Base-by-base conservation (phyloP, 352 stramenopile species). In the Globisporangium uncinulatum region DNA sequence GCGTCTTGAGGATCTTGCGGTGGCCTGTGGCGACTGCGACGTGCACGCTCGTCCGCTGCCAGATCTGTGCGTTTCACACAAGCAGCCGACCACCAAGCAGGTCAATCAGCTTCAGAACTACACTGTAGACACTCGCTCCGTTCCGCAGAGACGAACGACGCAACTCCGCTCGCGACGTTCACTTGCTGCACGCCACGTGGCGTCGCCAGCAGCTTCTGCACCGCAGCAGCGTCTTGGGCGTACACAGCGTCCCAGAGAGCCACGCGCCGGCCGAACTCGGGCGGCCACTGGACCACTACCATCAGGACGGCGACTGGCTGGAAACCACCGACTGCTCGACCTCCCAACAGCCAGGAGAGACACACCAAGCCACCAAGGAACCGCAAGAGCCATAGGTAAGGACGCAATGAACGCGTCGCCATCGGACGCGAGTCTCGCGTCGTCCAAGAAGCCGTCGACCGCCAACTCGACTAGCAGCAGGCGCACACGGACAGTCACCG, bases 241-340 rank as follows among this genome's bases (percentile, higher is more conserved):
- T 87, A 89, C 32, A 87, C 73, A 1, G 79, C 76, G 17, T 83
- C 76, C 74, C 76, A 89, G 36, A 89, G 76, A 50, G 66, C 59
- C 37, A 86, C 50, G 2, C 54, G 53, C 41, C 65, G 64, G 21
- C 73, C 76, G 42, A 71, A 75, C 63, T 72, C 65, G 6, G 69
- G 74, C 57, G 69, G 76, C 69, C 73, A 87, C 24, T 44, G 48
- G 17, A 9, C 17, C 17, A 1, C 42, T 6, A 20, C 7, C 43
- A 52, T 32, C n/a, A 29, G n/a, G 52, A 21, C 9, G 31, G 52
- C 19, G 17, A 32, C n/a, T 54, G 6, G 31, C 14, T 10, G 34
- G 34, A 10, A 32, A 32, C 17, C 13, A 54, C n/a, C 17, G 17
- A 53, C 32, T 17, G 15, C 6, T 39, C 13, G 34, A 39, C 7